These are phyloP conservation scores for Hypocrella siamensis DNA, from an alignment of 2,329 filamentous ascomycete species.

Conservation along the genomic window DNA sequence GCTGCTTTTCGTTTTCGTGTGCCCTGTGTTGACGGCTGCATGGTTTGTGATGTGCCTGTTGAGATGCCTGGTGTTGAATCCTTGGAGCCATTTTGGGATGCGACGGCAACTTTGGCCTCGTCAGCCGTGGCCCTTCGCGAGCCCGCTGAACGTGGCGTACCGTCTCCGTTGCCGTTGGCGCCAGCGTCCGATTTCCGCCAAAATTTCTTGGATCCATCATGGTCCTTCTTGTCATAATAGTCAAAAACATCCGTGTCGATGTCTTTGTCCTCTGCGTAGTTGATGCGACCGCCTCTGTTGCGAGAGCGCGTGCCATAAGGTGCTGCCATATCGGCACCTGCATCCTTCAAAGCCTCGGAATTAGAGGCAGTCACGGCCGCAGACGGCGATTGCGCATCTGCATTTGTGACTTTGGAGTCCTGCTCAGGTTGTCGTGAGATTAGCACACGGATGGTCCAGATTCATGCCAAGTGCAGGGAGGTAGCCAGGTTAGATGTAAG, in stretches of 20 bases:
- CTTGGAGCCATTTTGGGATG: conserved; percentile 19
- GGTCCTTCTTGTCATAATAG: conserved; percentile 40
- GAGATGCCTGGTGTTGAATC: conserved; percentile 9
- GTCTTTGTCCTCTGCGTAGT: conserved; percentile 92
- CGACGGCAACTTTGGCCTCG: conserved; percentile 19
- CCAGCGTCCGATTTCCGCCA: conserved; percentile 28
- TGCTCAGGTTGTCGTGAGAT: conserved; percentile 5
- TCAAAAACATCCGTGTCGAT: conserved; percentile 78
- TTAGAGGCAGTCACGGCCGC: conserved; percentile 30
- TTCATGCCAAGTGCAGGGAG: background rate
- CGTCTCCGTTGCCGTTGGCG: conserved; percentile 18
- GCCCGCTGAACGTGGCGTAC: conserved; percentile 17
- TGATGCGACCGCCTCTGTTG: conserved; percentile 73
- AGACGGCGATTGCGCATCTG: conserved; percentile 16
- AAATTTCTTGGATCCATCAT: conserved; percentile 38
- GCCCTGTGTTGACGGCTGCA: conserved; percentile 34
- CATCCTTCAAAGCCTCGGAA: conserved; percentile 33
- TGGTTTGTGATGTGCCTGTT: conserved; percentile 18
- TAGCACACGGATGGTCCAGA: background rate
- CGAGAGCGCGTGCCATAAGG: conserved; percentile 89
- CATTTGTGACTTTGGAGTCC: conserved; percentile 19
- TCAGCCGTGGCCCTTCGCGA: conserved; percentile 26
- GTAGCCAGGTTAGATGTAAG: conserved; percentile 1
- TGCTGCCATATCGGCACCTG: conserved; percentile 36
- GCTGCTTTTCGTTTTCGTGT: conserved; percentile 81